Conservation (phyloP, 2,329 filamentous ascomycete species). For the Pseudocercospora musae region DNA sequence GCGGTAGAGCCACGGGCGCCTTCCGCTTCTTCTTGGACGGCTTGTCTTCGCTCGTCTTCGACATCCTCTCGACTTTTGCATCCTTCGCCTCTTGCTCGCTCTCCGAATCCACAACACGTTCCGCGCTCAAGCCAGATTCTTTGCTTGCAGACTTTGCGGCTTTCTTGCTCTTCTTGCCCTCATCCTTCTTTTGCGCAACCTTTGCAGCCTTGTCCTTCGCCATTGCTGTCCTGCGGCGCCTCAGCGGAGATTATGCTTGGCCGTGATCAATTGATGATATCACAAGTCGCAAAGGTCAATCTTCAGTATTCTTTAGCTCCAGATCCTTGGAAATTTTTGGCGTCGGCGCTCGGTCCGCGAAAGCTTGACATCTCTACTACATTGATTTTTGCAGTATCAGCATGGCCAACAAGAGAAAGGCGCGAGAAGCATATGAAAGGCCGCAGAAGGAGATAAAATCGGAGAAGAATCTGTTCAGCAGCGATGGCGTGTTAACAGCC, state of each 20-base stretch:
- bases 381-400: not conserved
- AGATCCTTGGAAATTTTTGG: not conserved
- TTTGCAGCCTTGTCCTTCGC: slow-evolving; percentile 13
- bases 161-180: slow-evolving; percentile 20
- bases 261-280: not conserved
- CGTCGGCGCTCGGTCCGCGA: not conserved
- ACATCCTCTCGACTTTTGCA: slow-evolving; percentile 1
- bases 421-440: slow-evolving; percentile 33
- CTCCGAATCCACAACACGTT: slow-evolving; percentile 25
- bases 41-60: not conserved
- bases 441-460: not conserved
- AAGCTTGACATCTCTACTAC: not conserved
- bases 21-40: slow-evolving; percentile 3
- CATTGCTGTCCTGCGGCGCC: slow-evolving; percentile 8
- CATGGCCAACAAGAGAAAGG: slow-evolving; percentile 36
- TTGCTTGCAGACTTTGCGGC: slow-evolving; percentile 8
- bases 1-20: not conserved
- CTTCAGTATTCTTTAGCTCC: not conserved
- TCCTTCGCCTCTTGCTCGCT: slow-evolving; percentile 36
- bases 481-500: not conserved
- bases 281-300: not conserved
- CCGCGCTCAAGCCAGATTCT: slow-evolving; percentile 19
- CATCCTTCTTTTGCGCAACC: slow-evolving; percentile 6
- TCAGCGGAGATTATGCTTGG: not conserved
- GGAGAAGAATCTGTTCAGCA: not conserved